Evolutionary conservation across 2,329 filamentous ascomycete species (phyloP).

Genomic region (Hypoxylon sp.): DNA sequence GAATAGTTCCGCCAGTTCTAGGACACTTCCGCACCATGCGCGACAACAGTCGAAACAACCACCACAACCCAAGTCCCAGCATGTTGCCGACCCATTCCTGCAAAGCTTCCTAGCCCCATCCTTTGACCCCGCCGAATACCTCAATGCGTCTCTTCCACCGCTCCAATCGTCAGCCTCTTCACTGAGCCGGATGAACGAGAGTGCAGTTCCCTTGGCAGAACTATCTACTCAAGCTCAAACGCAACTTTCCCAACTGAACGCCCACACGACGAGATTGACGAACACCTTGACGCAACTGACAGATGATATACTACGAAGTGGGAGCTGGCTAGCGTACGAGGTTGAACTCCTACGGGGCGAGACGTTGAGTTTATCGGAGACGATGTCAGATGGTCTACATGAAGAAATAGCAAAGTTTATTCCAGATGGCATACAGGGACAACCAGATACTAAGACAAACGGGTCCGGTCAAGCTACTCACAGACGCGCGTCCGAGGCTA

Average conservation of each 20-base stretch:
- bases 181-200: conserved; percentile 53
- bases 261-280: conserved; percentile 87
- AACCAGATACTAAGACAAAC: conserved; percentile 48
- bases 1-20: conserved; percentile 60
- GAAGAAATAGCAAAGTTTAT: conserved; percentile 82
- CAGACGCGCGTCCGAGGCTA: conserved; percentile 47
- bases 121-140: conserved; percentile 88
- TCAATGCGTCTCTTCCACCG: conserved; percentile 83
- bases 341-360: conserved; percentile 94
- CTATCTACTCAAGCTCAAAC: conserved; percentile 85
- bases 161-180: conserved; percentile 64
- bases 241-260: conserved; percentile 88
- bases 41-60: conserved; percentile 58
- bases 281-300: conserved; percentile 88
- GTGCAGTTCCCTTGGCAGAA: conserved; percentile 76
- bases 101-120: conserved; percentile 80
- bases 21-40: conserved; percentile 60
- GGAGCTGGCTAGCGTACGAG: conserved; percentile 91
- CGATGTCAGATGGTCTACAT: conserved; percentile 79
- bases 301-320: conserved; percentile 93
- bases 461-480: conserved; percentile 28
- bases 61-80: conserved; percentile 67
- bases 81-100: conserved; percentile 80
- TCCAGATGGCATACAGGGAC: conserved; percentile 64
- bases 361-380: conserved; percentile 83